Evolutionary conservation across 176 grass and related monocot species (phyloP).

Genomic region (Hordeum vulgare): DNA sequence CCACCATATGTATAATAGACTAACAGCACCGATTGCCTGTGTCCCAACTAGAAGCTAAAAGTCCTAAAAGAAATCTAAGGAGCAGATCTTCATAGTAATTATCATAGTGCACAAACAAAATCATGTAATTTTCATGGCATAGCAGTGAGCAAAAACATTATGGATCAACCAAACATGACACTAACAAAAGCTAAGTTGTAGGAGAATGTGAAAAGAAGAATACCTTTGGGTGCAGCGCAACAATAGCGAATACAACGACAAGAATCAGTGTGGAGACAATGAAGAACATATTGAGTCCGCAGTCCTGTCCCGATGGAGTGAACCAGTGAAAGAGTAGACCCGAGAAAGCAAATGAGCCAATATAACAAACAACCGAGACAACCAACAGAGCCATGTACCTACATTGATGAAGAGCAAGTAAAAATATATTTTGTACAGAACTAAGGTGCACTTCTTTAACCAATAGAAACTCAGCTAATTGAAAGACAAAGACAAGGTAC

Average conservation of each 20-base stretch:
- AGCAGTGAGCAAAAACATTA: not conserved
- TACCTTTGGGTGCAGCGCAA: slow-evolving; percentile 97
- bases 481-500: not conserved
- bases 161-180: not conserved
- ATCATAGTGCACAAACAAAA: not conserved
- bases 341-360: slow-evolving; percentile 72
- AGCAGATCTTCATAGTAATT: not conserved
- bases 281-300: slow-evolving; percentile 90
- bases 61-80: not conserved
- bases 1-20: not conserved
- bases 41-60: not conserved
- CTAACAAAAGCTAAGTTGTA: not conserved
- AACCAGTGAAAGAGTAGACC: slow-evolving; percentile 98
- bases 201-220: not conserved
- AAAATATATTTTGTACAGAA: not conserved
- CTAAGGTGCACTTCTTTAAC: not conserved
- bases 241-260: slow-evolving; percentile 67
- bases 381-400: slow-evolving; percentile 94
- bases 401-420: slow-evolving; percentile 13
- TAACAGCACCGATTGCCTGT: not conserved
- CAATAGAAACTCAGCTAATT: not conserved
- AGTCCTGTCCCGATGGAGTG: slow-evolving; percentile 89
- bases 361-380: slow-evolving; percentile 84
- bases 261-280: slow-evolving; percentile 87
- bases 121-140: not conserved